Percentiles rank a stretch among this genome's conserved stretches.
Conservation (phyloP, 768 basidiomycete genomes). For the Boletellus emodensis region DNA sequence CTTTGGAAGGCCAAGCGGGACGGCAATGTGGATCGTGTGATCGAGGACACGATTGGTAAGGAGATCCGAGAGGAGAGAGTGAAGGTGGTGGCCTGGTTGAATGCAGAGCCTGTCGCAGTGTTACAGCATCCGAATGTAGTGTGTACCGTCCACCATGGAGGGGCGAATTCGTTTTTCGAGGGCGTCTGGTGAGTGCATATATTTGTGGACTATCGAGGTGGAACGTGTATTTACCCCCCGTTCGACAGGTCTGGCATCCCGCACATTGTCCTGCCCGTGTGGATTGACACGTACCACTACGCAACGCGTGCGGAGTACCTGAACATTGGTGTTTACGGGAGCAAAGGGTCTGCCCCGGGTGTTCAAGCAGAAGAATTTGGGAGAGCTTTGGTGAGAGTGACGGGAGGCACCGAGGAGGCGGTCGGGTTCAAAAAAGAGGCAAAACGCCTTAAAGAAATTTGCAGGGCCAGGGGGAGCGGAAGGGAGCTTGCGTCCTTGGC, state of each 20-base stretch:
- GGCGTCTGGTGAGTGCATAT: not conserved
- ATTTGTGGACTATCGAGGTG: not conserved
- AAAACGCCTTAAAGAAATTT: not conserved
- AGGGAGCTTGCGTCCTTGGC: not conserved
- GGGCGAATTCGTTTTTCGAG: not conserved
- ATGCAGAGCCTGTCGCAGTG: conserved; percentile 9
- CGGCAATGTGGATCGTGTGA: not conserved
- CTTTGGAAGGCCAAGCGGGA: conserved; percentile 8
- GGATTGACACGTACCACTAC: conserved; percentile 11
- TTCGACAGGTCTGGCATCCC: conserved; percentile 10
- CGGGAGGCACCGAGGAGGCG: conserved; percentile 3
- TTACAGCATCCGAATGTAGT: conserved; percentile 3
- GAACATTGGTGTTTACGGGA: conserved; percentile 7
- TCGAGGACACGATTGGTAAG: not conserved
- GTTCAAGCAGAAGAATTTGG: conserved; percentile 3
- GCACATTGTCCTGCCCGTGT: conserved; percentile 10
- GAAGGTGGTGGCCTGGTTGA: conserved; percentile 9
- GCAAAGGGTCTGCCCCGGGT: not conserved
- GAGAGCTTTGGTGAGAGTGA: conserved; percentile 1
- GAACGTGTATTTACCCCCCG: not conserved
- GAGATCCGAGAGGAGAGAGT: conserved; percentile 6
- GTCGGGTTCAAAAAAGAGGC: not conserved
- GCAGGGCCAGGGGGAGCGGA: conserved; percentile 4
- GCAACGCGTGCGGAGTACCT: not conserved
- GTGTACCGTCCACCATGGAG: conserved; percentile 2